Base-by-base conservation (phyloP, 495 filamentous ascomycete genomes). In the Pseudoneurospora amorphoporcata region DNA sequence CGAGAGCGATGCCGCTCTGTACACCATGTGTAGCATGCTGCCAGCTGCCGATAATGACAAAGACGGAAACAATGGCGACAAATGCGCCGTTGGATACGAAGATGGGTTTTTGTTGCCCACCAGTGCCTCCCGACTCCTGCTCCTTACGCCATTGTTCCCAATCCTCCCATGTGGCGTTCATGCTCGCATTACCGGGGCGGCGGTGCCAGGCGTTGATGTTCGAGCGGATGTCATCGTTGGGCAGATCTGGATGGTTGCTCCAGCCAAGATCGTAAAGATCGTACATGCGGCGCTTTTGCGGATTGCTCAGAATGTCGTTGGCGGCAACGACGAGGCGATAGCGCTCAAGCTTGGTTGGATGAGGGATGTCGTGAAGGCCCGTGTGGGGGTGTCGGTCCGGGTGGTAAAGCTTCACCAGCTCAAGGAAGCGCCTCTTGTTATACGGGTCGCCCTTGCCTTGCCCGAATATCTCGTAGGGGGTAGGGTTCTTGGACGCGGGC, bases 101-200 rank as follows among this genome's bases (percentile, higher is more conserved):
- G 43, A 90, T 78, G n/a, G 91, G 86, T 68, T 87, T 80, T 68
- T 90, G 88, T 53, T 86, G 82, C 43, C 77, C 80, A 53, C 86
- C 84, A 37, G 53, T 65, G 14, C 53, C 53, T 35, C 53, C 53
- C 23, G 23, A 65, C 47, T 84, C 80, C 39, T 78, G 78, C 41
- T 88, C 84, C 32, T 88, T 83, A 75, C 93, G 88, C 91, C 92
- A 99, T 47, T 86, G 86, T 82, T 99, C 94, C 95, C 96, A 99
- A 79, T 99, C 96, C 78, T 99, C 95, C 95, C 95, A 99, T 0
- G 95, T 99, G 14, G 93, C 96, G 77, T 98, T 98, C 72, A 85
- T 83, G 77, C 88, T 89, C 32, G 95, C 89, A 23, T 87, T 88
- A 1, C 84, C 82, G 0, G 83, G 82, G 19, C 82, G 73, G 12